A percentile compares a stretch with the other conserved stretches of the same genome.
These are phyloP conservation scores for Didymella lethalis DNA, from an alignment of 2,329 filamentous ascomycete species.

Conservation along the genomic window DNA sequence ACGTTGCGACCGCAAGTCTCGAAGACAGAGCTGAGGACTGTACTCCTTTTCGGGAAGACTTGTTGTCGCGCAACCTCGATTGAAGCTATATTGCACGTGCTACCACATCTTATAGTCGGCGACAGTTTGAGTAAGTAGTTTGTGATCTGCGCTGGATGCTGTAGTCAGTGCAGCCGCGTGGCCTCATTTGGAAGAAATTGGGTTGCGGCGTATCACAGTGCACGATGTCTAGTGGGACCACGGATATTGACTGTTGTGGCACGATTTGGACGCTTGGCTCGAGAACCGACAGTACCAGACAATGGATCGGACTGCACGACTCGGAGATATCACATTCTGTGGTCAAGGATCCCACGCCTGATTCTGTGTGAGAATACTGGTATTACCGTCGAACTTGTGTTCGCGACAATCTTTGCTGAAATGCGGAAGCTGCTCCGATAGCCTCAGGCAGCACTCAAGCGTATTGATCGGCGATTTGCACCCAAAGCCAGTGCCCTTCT, in stretches of 20 bases:
- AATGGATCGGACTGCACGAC: not conserved
- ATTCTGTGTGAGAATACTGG: not conserved
- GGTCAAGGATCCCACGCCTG: not conserved
- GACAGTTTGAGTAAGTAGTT: conserved; percentile 12
- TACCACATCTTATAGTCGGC: conserved; percentile 2
- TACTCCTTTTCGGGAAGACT: conserved; percentile 3
- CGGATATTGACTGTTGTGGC: conserved; percentile 16
- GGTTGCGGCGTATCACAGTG: conserved; percentile 6
- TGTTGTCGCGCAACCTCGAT: conserved; percentile 5
- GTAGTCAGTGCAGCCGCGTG: conserved; percentile 4
- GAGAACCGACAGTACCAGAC: conserved; percentile 11
- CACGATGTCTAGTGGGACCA: conserved; percentile 3
- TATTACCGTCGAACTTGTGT: not conserved
- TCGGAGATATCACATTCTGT: not conserved
- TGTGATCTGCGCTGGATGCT: conserved; percentile 6
- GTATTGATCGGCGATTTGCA: conserved; percentile 10
- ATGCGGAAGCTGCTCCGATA: conserved; percentile 11
- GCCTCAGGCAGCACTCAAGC: conserved; percentile 3
- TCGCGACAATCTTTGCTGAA: conserved; percentile 11
- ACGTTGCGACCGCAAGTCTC: not conserved
- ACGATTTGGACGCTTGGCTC: conserved; percentile 12
- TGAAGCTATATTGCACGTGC: conserved; percentile 1
- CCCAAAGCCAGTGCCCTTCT: conserved; percentile 4
- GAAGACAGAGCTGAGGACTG: conserved; percentile 2
- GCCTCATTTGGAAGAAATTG: conserved; percentile 7